A percentile compares a stretch with the other conserved stretches of the same genome.
phyloP scores from a whole-genome alignment of 2,329 filamentous ascomycete genomes.

The Penicillium sp. region DNA sequence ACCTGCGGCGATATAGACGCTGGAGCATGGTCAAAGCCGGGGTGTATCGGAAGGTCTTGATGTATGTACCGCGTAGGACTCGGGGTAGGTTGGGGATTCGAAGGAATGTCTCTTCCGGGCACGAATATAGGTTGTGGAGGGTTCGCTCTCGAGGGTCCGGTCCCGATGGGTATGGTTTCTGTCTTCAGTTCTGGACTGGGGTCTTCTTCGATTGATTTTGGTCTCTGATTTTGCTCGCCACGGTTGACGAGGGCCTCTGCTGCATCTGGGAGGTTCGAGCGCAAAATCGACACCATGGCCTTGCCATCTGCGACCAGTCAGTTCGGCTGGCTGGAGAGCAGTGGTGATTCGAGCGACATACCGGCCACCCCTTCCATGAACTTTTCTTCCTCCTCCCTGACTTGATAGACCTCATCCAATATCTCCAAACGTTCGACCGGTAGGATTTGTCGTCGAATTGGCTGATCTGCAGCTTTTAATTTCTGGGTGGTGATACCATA shows the following conservation, averaged over 20 bases:
- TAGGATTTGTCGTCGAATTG: constrained; percentile 43
- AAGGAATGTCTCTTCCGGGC: constrained; percentile 5
- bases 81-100: constrained; percentile 8
- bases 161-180: constrained; percentile 8
- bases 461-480: constrained; percentile 45
- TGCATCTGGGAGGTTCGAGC: constrained; percentile 33
- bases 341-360: constrained; percentile 19
- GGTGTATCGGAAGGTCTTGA: constrained; percentile 15
- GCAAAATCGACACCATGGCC: constrained; percentile 30
- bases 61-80: constrained; percentile 15
- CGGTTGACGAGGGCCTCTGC: constrained; percentile 20
- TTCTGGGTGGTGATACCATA: constrained; percentile 43
- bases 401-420: constrained; percentile 47
- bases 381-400: constrained; percentile 44
- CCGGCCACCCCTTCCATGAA: constrained; percentile 43
- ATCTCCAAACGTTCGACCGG: constrained; percentile 40
- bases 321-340: neutral
- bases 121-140: constrained; percentile 8
- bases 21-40: neutral
- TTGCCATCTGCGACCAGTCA: constrained; percentile 28
- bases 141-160: constrained; percentile 5
- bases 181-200: constrained; percentile 13
- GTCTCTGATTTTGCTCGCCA: constrained; percentile 14
- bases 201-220: constrained; percentile 18
- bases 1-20: constrained; percentile 16